A percentile compares a stretch with the other conserved stretches of the same genome.
Evolutionary conservation across 2,329 filamentous ascomycete species (phyloP).

Genomic region (Chaetomium sp.): DNA sequence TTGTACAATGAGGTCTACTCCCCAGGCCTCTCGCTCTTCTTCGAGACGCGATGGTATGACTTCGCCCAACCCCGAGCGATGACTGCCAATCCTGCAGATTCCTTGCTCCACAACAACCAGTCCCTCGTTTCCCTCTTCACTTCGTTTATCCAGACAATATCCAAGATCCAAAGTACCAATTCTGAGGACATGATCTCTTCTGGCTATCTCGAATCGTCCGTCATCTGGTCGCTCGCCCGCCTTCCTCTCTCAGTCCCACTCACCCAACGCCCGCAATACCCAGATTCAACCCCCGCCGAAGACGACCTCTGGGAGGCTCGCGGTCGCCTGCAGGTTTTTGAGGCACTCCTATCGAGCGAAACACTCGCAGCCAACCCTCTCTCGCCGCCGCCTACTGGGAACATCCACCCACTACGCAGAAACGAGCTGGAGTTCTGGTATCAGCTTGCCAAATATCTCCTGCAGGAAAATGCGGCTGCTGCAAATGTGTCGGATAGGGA

Average conservation of each 20-base stretch:
- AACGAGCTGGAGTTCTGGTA: constrained; percentile 83
- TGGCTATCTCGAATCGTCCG: constrained; percentile 57
- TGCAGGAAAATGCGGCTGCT: constrained; percentile 47
- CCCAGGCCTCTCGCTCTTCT: constrained; percentile 49
- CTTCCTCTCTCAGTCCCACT: constrained; percentile 42
- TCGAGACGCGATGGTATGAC: constrained; percentile 69
- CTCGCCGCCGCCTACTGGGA: constrained; percentile 41
- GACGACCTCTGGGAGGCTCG: constrained; percentile 66
- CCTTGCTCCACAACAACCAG: constrained; percentile 54
- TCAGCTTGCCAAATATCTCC: constrained; percentile 70
- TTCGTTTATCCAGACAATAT: constrained; percentile 61
- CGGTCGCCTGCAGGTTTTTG: constrained; percentile 73
- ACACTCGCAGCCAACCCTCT: constrained; percentile 62
- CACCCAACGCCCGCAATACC: constrained; percentile 39
- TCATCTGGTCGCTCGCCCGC: constrained; percentile 62
- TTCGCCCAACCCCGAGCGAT: constrained; percentile 46
- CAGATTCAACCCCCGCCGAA: constrained; percentile 49
- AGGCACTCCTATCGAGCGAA: constrained; percentile 74
- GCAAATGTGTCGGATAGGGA: constrained; percentile 59
- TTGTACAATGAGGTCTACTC: constrained; percentile 74
- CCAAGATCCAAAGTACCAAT: constrained; percentile 53
- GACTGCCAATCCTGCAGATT: constrained; percentile 43
- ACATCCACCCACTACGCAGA: constrained; percentile 55
- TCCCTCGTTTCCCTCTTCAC: constrained; percentile 67
- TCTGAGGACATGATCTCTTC: constrained; percentile 56